Base-by-base conservation (phyloP, 208 protist species). In the Trypanosoma mega region DNA sequence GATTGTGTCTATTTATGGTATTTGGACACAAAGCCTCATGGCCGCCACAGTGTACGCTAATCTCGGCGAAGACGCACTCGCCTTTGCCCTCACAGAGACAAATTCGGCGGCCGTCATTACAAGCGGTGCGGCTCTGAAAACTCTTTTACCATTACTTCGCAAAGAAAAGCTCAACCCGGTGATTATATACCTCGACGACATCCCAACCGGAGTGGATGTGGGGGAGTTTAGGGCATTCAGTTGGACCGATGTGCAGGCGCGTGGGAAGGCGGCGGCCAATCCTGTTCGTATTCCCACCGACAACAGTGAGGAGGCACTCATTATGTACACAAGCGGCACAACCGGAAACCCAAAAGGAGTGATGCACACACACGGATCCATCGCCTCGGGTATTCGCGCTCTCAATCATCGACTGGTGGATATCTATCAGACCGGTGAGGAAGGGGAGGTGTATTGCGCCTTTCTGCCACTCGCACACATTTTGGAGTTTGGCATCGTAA, bases 401-500 rank as follows among this genome's bases (percentile, higher is more conserved):
- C 70, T 82, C 37, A 44, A 41, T 26, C 47, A 85, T 37, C 73
- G 79, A 37, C 53, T 94, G 11, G 34, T 65, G 12, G 75, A 84
- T 26, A 0, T 88, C 1, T 51, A 90, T 16, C 80, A 74, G 6
- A 57, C 66, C 7, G 56, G 61, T 23, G 74, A 52, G 44, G 70
- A 74, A 39, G 1, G 31, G 5, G 78, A 96, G 50, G 78, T 78
- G 55, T 95, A 96, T 66, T 50, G 93, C 14, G 76, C 87, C 3
- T 98, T 96, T 63, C 82, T 98, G 14, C 94, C 94, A 24, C 45
- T 86, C 0, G 92, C 90, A 8, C 94, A 98, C 80, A 95, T 97
- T 54, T 85, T 97, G 24, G 94, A 98, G 74, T 75, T 96, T 47
- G 55, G 63, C 4, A 78, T 71, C 16, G 57, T 91, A 56, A 81